Evolutionary conservation across 2,329 filamentous ascomycete species (phyloP).

Genomic region (Helminthosporium solani): DNA sequence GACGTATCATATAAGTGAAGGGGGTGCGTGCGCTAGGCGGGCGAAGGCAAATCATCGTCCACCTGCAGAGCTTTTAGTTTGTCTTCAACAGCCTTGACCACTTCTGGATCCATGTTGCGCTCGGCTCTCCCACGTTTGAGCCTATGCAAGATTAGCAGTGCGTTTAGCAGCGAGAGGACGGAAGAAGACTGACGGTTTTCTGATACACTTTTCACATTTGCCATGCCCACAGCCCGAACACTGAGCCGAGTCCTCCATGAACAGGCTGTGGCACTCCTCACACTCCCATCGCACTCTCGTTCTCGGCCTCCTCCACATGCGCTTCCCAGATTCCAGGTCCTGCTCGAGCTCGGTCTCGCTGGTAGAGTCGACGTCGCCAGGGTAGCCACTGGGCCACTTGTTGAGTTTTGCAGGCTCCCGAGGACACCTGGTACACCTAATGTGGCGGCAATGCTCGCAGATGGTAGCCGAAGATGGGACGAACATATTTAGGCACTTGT

Average conservation of each 20-base stretch:
- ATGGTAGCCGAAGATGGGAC: slow-evolving; percentile 51
- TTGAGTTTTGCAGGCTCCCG: slow-evolving; percentile 72
- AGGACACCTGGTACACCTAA: slow-evolving; percentile 77
- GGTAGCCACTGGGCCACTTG: slow-evolving; percentile 70
- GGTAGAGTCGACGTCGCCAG: slow-evolving; percentile 56
- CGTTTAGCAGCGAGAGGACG: too few relatives aligned
- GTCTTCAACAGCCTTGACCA: slow-evolving; percentile 59
- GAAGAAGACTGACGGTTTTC: slow-evolving; percentile 48
- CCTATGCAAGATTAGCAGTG: slow-evolving; percentile 31
- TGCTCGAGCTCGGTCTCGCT: slow-evolving; percentile 33
- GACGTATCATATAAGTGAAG: slow-evolving; percentile 2
- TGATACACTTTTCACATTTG: slow-evolving; percentile 61
- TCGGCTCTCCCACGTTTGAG: slow-evolving; percentile 58
- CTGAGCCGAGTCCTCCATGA: slow-evolving; percentile 54
- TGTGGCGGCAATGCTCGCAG: slow-evolving; percentile 70
- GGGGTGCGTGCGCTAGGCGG: slow-evolving; percentile 4
- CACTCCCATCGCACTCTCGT: slow-evolving; percentile 55
- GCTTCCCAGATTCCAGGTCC: slow-evolving; percentile 27
- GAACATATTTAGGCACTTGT: slow-evolving; percentile 69
- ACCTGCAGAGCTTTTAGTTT: slow-evolving; percentile 48
- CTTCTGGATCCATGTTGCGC: slow-evolving; percentile 61
- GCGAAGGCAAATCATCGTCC: slow-evolving; percentile 20
- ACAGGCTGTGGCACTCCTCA: slow-evolving; percentile 62
- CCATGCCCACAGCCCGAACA: slow-evolving; percentile 63
- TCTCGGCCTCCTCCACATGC: slow-evolving; percentile 49